phyloP scores from a whole-genome alignment of 78 protist species.

The Speleostelium caveatum region DNA sequence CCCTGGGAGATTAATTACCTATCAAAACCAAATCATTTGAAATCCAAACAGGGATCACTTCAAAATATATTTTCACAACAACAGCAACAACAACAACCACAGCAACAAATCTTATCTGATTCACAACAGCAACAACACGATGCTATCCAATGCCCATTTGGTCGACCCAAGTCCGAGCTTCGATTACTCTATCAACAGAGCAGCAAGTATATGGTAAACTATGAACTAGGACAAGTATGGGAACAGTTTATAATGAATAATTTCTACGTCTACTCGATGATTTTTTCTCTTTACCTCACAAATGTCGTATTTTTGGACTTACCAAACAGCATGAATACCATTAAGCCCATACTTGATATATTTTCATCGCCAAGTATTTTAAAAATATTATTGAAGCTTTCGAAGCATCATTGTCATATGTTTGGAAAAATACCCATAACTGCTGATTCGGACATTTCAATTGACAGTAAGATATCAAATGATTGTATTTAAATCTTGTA shows the following conservation, averaged over 20 bases:
- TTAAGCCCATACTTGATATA: neutral
- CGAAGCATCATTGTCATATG: neutral
- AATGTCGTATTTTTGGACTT: neutral
- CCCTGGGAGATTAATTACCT: conserved; percentile 48
- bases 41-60: too few relatives aligned
- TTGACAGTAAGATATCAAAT: conserved; percentile 3
- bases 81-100: neutral
- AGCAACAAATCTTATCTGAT: too few relatives aligned
- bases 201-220: too few relatives aligned
- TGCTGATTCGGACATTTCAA: neutral
- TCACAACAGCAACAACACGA: too few relatives aligned
- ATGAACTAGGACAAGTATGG: conserved; percentile 3
- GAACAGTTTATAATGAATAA: conserved; percentile 26
- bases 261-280: conserved; percentile 38
- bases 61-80: neutral
- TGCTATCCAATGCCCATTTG: too few relatives aligned
- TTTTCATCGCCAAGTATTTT: conserved; percentile 18
- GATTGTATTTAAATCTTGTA: neutral
- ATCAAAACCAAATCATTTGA: too few relatives aligned
- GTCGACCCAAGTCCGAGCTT: too few relatives aligned
- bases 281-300: conserved; percentile 12
- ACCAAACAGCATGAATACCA: too few relatives aligned
- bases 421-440: neutral
- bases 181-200: too few relatives aligned
- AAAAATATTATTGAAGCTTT: neutral